Conservation (phyloP, 202 grass and related monocot species). For the Musa balbisiana region DNA sequence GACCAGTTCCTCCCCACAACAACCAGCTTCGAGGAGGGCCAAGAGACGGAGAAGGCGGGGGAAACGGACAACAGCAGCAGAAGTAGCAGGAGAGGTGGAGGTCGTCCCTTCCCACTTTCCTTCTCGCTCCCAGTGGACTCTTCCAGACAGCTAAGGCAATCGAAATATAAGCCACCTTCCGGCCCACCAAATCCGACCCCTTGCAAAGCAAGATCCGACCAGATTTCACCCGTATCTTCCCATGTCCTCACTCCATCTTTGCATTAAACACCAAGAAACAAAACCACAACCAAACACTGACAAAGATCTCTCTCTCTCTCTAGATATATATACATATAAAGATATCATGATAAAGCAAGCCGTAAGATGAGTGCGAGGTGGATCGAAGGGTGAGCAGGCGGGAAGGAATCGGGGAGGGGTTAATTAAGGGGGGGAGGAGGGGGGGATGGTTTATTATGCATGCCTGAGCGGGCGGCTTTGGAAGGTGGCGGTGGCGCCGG, state of each 20-base stretch:
- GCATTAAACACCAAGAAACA: not conserved
- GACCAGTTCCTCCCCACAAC: not conserved
- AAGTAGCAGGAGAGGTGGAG: not conserved
- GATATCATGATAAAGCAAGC: too few species aligned
- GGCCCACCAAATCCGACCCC: constrained; percentile 7
- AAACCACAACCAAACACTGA: not conserved
- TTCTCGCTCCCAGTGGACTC: not conserved
- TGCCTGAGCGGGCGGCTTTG: not conserved
- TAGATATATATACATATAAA: too few species aligned
- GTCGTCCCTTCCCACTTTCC: not conserved
- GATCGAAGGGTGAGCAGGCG: too few species aligned
- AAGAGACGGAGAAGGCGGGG: not conserved
- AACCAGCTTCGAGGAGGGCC: not conserved
- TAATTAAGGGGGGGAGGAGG: too few species aligned
- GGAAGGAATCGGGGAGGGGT: too few species aligned
- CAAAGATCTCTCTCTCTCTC: not conserved
- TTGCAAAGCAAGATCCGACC: constrained; percentile 22
- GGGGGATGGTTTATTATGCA: not conserved
- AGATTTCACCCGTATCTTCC: constrained; percentile 12
- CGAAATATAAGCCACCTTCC: not conserved
- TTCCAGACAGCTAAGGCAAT: not conserved
- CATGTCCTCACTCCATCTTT: constrained; percentile 2
- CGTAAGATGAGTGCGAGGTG: too few species aligned
- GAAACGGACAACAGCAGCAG: not conserved
- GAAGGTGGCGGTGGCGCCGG: not conserved